Conservation (phyloP, 2,329 filamentous ascomycete genomes). For the Colletotrichum zoysiae region DNA sequence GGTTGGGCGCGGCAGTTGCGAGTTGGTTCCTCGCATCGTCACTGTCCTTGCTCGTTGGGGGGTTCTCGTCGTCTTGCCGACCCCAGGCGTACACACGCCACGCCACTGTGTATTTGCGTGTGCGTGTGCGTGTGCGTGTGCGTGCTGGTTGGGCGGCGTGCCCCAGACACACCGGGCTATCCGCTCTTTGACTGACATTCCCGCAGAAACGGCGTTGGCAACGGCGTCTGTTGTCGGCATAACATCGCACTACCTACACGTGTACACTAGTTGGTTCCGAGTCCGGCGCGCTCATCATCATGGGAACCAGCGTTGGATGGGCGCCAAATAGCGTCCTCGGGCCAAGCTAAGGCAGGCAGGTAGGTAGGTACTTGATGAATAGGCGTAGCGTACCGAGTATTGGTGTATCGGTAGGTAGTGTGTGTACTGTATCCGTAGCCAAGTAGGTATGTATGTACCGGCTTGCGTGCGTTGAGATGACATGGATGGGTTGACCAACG, state of each 20-base stretch:
- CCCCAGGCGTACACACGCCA: neutral
- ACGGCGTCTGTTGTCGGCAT: slow-evolving; percentile 15
- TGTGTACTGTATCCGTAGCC: too few relatives aligned
- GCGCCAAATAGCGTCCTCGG: slow-evolving; percentile 5
- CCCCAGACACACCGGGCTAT: neutral
- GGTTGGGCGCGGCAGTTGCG: slow-evolving; percentile 1
- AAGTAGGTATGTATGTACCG: too few relatives aligned
- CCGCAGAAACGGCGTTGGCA: slow-evolving; percentile 12
- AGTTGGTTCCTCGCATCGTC: neutral
- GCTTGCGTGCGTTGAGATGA: neutral
- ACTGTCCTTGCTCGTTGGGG: neutral
- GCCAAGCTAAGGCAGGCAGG: neutral
- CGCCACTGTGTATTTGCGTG: neutral
- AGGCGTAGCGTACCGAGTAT: neutral
- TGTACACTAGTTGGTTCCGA: too few relatives aligned
- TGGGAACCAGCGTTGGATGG: slow-evolving; percentile 7
- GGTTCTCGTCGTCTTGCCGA: slow-evolving; percentile 2
- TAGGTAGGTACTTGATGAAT: neutral
- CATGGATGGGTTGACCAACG: neutral
- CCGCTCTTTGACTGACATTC: slow-evolving; percentile 10
- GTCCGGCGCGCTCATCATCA: neutral
- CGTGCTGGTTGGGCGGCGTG: neutral
- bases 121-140: neutral
- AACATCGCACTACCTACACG: neutral
- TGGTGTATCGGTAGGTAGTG: too few relatives aligned